A percentile compares a stretch with the other conserved stretches of the same genome.
Conservation (phyloP, 371 early-diverging fungal species). For the Parasitella parasitica region DNA sequence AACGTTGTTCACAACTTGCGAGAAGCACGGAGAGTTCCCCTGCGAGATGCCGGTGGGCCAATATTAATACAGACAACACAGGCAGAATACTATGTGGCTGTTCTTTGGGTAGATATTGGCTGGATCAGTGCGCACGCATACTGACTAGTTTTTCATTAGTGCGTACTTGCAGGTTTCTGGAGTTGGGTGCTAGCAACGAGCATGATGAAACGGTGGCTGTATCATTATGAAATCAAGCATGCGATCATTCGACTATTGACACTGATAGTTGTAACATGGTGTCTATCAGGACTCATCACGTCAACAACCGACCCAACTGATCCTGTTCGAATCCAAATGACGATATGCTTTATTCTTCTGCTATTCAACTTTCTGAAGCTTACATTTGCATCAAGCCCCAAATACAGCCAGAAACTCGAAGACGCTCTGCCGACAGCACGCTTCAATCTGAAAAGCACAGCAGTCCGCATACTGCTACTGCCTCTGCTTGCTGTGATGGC, state of each 20-base stretch:
- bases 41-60: constrained; percentile 53
- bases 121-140: neutral
- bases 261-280: constrained; percentile 55
- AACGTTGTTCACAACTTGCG: constrained; percentile 43
- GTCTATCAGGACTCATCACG: constrained; percentile 44
- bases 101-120: constrained; percentile 51
- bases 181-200: constrained; percentile 56
- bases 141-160: neutral
- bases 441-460: constrained; percentile 40
- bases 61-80: constrained; percentile 49
- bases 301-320: constrained; percentile 46
- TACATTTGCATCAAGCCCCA: constrained; percentile 48
- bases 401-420: constrained; percentile 35
- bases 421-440: constrained; percentile 39
- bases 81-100: constrained; percentile 57
- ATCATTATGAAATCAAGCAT: constrained; percentile 59
- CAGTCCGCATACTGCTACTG: constrained; percentile 47
- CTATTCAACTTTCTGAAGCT: constrained; percentile 52
- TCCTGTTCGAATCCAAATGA: constrained; percentile 57
- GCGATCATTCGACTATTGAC: constrained; percentile 59
- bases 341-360: constrained; percentile 45
- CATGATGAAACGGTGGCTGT: constrained; percentile 63
- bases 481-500: constrained; percentile 52
- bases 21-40: constrained; percentile 36
- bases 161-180: constrained; percentile 23